A percentile compares a stretch with the other conserved stretches of the same genome.
These are phyloP conservation scores for Galerina marginata DNA, from an alignment of 768 basidiomycete genomes.

Conservation along the genomic window DNA sequence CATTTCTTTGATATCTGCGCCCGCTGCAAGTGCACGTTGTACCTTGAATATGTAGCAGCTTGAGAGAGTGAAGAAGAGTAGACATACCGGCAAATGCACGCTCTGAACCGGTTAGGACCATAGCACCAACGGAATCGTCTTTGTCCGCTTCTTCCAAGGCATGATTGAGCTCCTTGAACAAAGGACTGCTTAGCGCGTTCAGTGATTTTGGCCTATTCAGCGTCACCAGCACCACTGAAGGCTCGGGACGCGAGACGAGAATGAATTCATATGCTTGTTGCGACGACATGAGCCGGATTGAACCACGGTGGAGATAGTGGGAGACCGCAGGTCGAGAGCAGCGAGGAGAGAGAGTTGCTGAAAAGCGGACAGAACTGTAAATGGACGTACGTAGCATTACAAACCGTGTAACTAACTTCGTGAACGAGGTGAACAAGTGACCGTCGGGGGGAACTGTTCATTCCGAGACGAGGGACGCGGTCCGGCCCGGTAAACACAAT, in stretches of 20 bases:
- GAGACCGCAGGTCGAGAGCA: conserved; percentile 2
- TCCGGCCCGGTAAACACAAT: not conserved
- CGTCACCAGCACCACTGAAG: conserved; percentile 78
- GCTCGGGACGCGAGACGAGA: conserved; percentile 69
- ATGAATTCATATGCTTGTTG: conserved; percentile 62
- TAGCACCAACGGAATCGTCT: conserved; percentile 76
- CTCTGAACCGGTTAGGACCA: conserved; percentile 92
- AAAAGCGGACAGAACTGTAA: conserved; percentile 16
- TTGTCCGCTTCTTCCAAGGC: conserved; percentile 74
- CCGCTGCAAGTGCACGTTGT: conserved; percentile 54
- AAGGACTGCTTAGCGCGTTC: conserved; percentile 83
- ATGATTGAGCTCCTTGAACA: conserved; percentile 82
- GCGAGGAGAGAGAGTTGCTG: conserved; percentile 7
- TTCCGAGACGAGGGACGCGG: not conserved
- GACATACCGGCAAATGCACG: conserved; percentile 89
- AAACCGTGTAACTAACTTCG: conserved; percentile 15
- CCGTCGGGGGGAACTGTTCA: not conserved
- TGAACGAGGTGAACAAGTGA: not conserved
- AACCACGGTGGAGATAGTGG: conserved; percentile 13
- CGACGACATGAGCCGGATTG: conserved; percentile 54
- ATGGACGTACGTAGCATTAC: conserved; percentile 19
- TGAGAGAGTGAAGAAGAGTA: not conserved
- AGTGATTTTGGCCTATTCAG: conserved; percentile 90
- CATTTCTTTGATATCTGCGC: conserved; percentile 99
- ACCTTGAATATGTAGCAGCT: not conserved